Percentiles rank a stretch among this genome's conserved stretches.
These are phyloP conservation scores for Penicillium sp. DNA, from an alignment of 2,329 filamentous ascomycete genomes.

Conservation along the genomic window DNA sequence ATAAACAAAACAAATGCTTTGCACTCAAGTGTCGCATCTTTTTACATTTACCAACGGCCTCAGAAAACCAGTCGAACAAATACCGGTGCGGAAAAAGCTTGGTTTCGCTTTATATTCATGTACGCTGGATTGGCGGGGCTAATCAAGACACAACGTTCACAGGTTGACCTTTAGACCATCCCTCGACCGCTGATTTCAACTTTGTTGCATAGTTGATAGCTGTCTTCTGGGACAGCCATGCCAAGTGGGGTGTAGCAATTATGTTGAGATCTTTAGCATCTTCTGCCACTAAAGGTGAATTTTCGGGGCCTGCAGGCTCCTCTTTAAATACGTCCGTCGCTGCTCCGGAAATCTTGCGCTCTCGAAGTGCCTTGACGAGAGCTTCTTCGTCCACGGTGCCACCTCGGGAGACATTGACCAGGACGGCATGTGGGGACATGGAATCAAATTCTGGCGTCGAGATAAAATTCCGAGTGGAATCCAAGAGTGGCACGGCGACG, in stretches of 20 bases:
- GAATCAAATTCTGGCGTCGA: conserved; percentile 46
- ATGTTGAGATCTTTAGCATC: conserved; percentile 55
- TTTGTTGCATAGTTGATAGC: conserved; percentile 52
- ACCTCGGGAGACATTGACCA: conserved; percentile 57
- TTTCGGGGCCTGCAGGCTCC: conserved; percentile 53
- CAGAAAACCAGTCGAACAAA: not conserved
- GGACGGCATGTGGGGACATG: conserved; percentile 52
- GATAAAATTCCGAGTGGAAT: conserved; percentile 41
- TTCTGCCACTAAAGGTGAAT: conserved; percentile 50
- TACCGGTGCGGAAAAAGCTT: not conserved
- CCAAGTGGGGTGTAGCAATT: conserved; percentile 58
- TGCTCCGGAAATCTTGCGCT: conserved; percentile 54
- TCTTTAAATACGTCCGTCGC: conserved; percentile 57
- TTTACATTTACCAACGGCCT: too few species aligned
- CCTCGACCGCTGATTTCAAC: conserved; percentile 55
- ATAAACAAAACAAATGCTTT: not conserved
- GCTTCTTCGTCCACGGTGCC: conserved; percentile 58
- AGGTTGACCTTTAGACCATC: conserved; percentile 43
- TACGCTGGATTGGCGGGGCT: not conserved
- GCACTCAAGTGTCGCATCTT: not conserved
- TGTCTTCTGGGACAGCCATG: conserved; percentile 58
- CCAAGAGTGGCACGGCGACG: conserved; percentile 35
- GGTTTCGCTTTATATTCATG: not conserved
- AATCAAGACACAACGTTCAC: conserved; percentile 26
- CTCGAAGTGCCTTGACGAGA: conserved; percentile 50